Evolutionary conservation across 805 yeast genomes (phyloP).

Genomic region (Myxozyma udenii): DNA sequence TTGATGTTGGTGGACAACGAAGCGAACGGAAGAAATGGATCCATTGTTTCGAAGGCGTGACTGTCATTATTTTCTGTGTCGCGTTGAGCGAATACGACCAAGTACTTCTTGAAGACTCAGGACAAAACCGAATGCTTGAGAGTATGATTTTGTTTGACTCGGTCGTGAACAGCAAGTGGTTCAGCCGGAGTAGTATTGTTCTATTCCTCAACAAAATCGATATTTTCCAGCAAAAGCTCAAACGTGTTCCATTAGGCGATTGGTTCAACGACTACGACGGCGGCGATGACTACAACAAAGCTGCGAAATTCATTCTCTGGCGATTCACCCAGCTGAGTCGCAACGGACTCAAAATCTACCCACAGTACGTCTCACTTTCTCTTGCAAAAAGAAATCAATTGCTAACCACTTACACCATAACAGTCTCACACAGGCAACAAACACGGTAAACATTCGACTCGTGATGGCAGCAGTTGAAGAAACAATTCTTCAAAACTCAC

Average conservation of each 20-base stretch:
- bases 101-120: constrained; percentile 68
- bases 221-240: constrained; percentile 79
- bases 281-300: constrained; percentile 83
- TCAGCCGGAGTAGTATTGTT: constrained; percentile 79
- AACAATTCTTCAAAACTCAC: constrained; percentile 69
- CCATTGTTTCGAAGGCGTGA: constrained; percentile 91
- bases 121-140: constrained; percentile 72
- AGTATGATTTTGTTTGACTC: constrained; percentile 82
- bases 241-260: constrained; percentile 72
- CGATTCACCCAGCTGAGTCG: constrained; percentile 81
- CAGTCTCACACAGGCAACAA: constrained; percentile 81
- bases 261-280: constrained; percentile 75
- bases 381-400: neutral
- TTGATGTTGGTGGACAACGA: constrained; percentile 94
- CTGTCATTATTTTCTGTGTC: constrained; percentile 84
- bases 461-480: constrained; percentile 84
- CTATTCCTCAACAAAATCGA: constrained; percentile 87
- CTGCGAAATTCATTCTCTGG: constrained; percentile 89
- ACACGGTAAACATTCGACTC: constrained; percentile 79
- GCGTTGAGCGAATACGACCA: constrained; percentile 91
- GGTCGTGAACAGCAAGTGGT: constrained; percentile 90
- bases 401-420: constrained; percentile 32
- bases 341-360: constrained; percentile 75
- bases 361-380: constrained; percentile 48
- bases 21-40: constrained; percentile 97